phyloP scores from a whole-genome alignment of 306 rosid species.

The Acmispon strigosus region DNA sequence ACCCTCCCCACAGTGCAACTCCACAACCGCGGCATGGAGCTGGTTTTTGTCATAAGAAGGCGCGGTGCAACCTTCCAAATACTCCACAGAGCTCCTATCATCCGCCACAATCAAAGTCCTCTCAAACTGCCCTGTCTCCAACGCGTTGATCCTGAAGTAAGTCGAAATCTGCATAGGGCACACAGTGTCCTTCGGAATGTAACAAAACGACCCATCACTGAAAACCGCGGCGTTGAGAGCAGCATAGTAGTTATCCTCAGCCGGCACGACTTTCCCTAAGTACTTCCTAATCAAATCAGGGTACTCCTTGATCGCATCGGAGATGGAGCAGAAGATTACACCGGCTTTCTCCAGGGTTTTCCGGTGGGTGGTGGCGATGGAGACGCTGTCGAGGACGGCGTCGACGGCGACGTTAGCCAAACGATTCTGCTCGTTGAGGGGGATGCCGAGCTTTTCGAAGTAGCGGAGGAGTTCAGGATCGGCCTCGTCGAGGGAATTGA shows the following conservation, averaged over 20 bases:
- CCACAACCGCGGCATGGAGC: slow-evolving; percentile 96
- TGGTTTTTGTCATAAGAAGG: slow-evolving; percentile 88
- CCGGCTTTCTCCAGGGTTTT: slow-evolving; percentile 70
- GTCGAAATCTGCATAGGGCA: slow-evolving; percentile 95
- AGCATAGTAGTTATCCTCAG: slow-evolving; percentile 76
- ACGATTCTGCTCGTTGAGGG: slow-evolving; percentile 69
- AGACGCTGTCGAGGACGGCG: slow-evolving; percentile 81
- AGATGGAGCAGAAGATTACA: slow-evolving; percentile 81
- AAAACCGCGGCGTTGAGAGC: slow-evolving; percentile 82
- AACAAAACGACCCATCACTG: slow-evolving; percentile 87
- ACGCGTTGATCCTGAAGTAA: slow-evolving; percentile 73
- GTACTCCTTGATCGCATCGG: slow-evolving; percentile 77
- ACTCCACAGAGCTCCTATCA: slow-evolving; percentile 81
- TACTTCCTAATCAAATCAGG: slow-evolving; percentile 67
- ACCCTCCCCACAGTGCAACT: slow-evolving; percentile 60
- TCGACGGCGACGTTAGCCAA: slow-evolving; percentile 84
- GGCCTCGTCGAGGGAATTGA: slow-evolving; percentile 66
- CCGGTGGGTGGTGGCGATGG: slow-evolving; percentile 87
- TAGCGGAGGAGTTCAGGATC: slow-evolving; percentile 76
- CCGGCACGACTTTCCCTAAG: slow-evolving; percentile 74
- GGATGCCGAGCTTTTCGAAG: slow-evolving; percentile 74
- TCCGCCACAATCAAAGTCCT: slow-evolving; percentile 91
- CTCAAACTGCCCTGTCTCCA: slow-evolving; percentile 92
- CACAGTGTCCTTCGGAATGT: slow-evolving; percentile 64
- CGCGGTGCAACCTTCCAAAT: slow-evolving; percentile 91